Evolutionary conservation across 2,329 filamentous ascomycete species (phyloP).

Genomic region (Nemania serpens): DNA sequence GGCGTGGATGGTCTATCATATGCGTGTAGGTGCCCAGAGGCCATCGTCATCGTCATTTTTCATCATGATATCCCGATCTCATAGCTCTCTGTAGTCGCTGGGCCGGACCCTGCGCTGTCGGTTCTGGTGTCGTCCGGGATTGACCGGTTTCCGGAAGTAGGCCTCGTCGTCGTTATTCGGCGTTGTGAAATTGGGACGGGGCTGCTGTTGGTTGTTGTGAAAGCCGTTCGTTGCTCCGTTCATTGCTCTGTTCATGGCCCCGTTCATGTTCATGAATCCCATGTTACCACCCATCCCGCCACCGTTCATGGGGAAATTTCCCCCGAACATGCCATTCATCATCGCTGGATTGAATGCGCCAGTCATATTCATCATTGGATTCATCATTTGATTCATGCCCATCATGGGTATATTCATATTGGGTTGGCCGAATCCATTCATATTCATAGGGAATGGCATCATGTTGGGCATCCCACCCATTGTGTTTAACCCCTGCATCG

Average conservation of each 20-base stretch:
- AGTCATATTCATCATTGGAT: constrained; percentile 48
- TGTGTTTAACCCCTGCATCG: constrained; percentile 41
- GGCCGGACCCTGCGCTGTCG: constrained; percentile 79
- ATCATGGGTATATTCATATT: constrained; percentile 46
- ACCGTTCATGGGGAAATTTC: constrained; percentile 42
- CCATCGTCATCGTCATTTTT: too few species aligned
- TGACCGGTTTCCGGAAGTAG: constrained; percentile 95
- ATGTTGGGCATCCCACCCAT: constrained; percentile 56
- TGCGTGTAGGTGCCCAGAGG: neutral
- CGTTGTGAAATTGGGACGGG: constrained; percentile 47
- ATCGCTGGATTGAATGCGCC: constrained; percentile 41
- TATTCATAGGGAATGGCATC: constrained; percentile 48
- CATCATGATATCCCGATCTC: constrained; percentile 25
- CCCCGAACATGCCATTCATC: constrained; percentile 47
- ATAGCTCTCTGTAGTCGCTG: constrained; percentile 89
- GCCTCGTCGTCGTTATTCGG: constrained; percentile 80
- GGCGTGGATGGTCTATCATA: constrained; percentile 9
- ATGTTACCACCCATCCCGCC: constrained; percentile 41
- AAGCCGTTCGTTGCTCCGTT: constrained; percentile 34
- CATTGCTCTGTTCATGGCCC: constrained; percentile 29
- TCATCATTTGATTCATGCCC: constrained; percentile 47
- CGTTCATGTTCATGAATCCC: constrained; percentile 42
- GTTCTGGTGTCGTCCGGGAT: constrained; percentile 87
- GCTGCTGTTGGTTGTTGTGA: constrained; percentile 38
- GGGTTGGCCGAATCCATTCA: constrained; percentile 46